Percentiles rank a stretch among this genome's conserved stretches.
phyloP scores from a whole-genome alignment of 1,284 basidiomycete genomes.

The Leccinum griseonigrum region DNA sequence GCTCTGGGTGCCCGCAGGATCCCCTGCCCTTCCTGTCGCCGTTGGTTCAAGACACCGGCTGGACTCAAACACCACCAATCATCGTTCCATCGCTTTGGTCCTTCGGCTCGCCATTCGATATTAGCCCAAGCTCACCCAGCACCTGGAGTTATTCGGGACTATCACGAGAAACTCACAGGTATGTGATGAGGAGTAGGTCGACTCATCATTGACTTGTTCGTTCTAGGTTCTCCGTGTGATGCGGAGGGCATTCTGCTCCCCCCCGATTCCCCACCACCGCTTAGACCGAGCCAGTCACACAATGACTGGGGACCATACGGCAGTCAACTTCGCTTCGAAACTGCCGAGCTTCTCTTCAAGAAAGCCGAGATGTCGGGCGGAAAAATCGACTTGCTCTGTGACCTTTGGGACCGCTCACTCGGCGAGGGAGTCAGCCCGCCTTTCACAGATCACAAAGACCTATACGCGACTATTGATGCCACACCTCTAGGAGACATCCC shows the following conservation, averaged over 20 bases:
- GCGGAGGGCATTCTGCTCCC: neutral
- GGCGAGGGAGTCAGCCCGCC: neutral
- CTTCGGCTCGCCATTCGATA: neutral
- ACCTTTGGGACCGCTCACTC: slow-evolving; percentile 1
- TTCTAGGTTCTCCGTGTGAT: neutral
- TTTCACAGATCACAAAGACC: slow-evolving; percentile 6
- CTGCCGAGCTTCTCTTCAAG: neutral
- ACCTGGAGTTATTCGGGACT: neutral
- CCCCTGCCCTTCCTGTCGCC: neutral
- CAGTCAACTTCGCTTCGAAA: neutral
- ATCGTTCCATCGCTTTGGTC: neutral
- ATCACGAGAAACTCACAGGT: slow-evolving; percentile 3
- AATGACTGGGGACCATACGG: slow-evolving; percentile 2
- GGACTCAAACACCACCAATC: neutral
- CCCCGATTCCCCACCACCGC: neutral
- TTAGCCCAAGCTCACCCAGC: neutral
- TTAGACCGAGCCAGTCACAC: neutral
- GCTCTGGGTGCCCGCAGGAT: neutral
- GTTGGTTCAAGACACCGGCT: neutral
- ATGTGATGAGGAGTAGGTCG: neutral
- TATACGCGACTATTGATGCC: slow-evolving; percentile 14
- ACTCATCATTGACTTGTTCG: neutral
- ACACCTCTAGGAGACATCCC: slow-evolving; percentile 6
- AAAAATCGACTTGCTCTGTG: neutral
- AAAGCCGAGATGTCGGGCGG: neutral